phyloP scores from a whole-genome alignment of 2,329 filamentous ascomycete genomes.

The Metarhizium brunneum region DNA sequence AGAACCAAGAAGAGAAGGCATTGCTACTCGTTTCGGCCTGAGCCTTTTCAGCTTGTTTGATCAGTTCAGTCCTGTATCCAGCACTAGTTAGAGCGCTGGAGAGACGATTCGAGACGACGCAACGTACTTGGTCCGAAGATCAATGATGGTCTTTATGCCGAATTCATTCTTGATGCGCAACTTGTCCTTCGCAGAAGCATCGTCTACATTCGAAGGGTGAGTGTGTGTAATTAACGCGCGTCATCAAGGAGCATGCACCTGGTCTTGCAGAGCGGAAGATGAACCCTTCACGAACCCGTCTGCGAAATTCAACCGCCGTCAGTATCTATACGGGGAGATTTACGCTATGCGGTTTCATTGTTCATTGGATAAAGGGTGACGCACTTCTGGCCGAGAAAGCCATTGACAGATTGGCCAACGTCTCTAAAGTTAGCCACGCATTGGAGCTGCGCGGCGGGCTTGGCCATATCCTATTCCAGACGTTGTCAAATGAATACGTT shows the following conservation, averaged over 20 bases:
- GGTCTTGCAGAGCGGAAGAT: slow-evolving; percentile 60
- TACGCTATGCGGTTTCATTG: neutral
- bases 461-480: too few species aligned
- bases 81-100: neutral
- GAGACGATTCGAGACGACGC: neutral
- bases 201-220: slow-evolving; percentile 38
- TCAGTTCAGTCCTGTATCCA: slow-evolving; percentile 56
- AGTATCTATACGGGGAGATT: neutral
- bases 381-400: slow-evolving; percentile 44
- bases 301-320: neutral
- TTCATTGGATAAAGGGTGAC: neutral
- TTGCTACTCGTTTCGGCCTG: slow-evolving; percentile 34
- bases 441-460: slow-evolving; percentile 10
- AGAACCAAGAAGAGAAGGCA: slow-evolving; percentile 29
- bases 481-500: too few species aligned
- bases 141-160: slow-evolving; percentile 63
- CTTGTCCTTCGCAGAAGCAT: slow-evolving; percentile 59
- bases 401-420: slow-evolving; percentile 59
- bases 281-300: slow-evolving; percentile 47
- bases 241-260: slow-evolving; percentile 21
- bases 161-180: slow-evolving; percentile 47
- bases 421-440: slow-evolving; percentile 66
- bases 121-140: slow-evolving; percentile 64
- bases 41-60: slow-evolving; percentile 56
- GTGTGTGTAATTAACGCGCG: neutral